Percentiles rank a stretch among this genome's conserved stretches.
phyloP scores from a whole-genome alignment of 345 rosid genomes.

The Pistacia atlantica region DNA sequence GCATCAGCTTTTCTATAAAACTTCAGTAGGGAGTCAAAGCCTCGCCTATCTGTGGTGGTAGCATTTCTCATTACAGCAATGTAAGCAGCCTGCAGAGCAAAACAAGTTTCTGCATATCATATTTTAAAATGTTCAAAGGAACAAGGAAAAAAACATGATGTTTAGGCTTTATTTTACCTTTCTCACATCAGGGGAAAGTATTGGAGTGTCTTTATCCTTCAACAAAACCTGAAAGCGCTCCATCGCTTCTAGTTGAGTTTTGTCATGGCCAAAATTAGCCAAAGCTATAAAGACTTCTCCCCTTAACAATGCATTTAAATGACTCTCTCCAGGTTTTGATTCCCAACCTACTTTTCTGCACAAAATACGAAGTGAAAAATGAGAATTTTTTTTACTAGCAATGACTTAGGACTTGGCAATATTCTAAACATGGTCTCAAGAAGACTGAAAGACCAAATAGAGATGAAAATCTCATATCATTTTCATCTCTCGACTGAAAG shows the following conservation, averaged over 20 bases:
- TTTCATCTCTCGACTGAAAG: neutral
- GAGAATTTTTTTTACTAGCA: too few species aligned
- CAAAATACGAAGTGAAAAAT: neutral
- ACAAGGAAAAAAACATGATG: neutral
- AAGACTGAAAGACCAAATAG: too few species aligned
- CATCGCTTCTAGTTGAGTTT: conserved; percentile 33
- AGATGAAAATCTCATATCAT: too few species aligned
- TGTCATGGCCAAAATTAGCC: conserved; percentile 24
- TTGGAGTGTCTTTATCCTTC: conserved; percentile 25
- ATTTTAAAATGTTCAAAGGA: neutral
- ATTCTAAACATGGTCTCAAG: neutral
- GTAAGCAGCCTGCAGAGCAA: conserved; percentile 42
- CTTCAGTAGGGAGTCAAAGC: conserved; percentile 40
- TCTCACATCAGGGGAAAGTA: conserved; percentile 40
- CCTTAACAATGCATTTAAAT: conserved; percentile 34
- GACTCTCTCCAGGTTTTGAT: conserved; percentile 34
- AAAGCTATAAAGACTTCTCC: conserved; percentile 37
- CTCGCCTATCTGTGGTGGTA: conserved; percentile 26
- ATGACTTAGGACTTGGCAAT: neutral
- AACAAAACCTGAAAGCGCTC: conserved; percentile 32
- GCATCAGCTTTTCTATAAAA: conserved; percentile 47
- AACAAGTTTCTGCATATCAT: neutral
- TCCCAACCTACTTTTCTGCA: conserved; percentile 43
- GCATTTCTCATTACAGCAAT: conserved; percentile 40
- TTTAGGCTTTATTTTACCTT: conserved; percentile 23